These are phyloP conservation scores for Teunomyces barrocoloradensis DNA, from an alignment of 805 yeast species.

Conservation along the genomic window DNA sequence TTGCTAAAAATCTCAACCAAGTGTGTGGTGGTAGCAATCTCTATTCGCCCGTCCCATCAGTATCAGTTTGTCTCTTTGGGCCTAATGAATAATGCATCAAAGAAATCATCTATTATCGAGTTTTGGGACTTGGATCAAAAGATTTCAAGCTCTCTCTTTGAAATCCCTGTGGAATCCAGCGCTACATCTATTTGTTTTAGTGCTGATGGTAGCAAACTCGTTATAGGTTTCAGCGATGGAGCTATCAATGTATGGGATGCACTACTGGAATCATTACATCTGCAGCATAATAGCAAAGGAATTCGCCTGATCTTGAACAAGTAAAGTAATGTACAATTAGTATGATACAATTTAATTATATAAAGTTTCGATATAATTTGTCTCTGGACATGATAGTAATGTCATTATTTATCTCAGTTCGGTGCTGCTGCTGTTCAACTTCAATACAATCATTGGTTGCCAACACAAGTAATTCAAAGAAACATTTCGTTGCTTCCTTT, in stretches of 20 bases:
- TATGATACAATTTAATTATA: slow-evolving; percentile 5
- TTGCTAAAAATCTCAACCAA: slow-evolving; percentile 19
- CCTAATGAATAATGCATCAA: slow-evolving; percentile 5
- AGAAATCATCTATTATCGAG: slow-evolving; percentile 15
- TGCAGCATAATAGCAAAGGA: slow-evolving; percentile 5
- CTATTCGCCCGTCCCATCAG: slow-evolving; percentile 15
- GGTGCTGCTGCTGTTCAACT: slow-evolving; percentile 49
- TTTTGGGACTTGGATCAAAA: slow-evolving; percentile 29
- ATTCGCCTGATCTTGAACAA: slow-evolving; percentile 1
- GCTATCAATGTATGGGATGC: slow-evolving; percentile 7
- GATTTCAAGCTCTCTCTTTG: slow-evolving; percentile 17
- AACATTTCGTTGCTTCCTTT: slow-evolving; percentile 66
- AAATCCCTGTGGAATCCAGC: slow-evolving; percentile 8
- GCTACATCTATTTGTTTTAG: slow-evolving; percentile 15
- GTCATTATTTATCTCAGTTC: slow-evolving; percentile 25
- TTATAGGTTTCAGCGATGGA: slow-evolving; percentile 24
- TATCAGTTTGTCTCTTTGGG: slow-evolving; percentile 29
- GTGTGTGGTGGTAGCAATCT: slow-evolving; percentile 16
- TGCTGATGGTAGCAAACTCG: slow-evolving; percentile 15
- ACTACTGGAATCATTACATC: not conserved
- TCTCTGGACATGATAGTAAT: slow-evolving; percentile 52
- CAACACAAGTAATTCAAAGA: slow-evolving; percentile 78
- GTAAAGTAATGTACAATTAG: slow-evolving; percentile 4
- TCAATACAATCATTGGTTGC: slow-evolving; percentile 73
- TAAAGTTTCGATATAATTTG: slow-evolving; percentile 26